Evolutionary conservation across 192 early-diverging fungal genomes (phyloP).

Genomic region (Dissophora ornata): DNA sequence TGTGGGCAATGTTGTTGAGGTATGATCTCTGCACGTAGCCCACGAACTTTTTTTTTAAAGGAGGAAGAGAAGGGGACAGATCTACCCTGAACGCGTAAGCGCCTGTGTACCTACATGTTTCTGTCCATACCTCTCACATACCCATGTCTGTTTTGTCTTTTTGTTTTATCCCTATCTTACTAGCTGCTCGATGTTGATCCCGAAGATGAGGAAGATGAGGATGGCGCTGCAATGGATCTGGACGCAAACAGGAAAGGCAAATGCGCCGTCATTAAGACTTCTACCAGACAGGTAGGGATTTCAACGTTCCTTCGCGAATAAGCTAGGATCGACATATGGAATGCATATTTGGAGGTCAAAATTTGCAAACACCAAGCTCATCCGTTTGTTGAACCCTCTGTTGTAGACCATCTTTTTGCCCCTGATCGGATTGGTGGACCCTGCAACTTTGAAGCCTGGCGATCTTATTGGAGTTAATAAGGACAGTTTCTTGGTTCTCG

Average conservation of each 20-base stretch:
- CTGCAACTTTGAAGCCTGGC: constrained; percentile 88
- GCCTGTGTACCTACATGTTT: too few species aligned
- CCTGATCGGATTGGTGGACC: constrained; percentile 95
- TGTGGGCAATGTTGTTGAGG: constrained; percentile 96
- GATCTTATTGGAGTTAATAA: constrained; percentile 99
- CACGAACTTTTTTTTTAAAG: neutral
- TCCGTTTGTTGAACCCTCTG: too few species aligned
- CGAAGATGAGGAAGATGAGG: constrained; percentile 89
- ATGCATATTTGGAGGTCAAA: too few species aligned
- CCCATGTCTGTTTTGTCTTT: too few species aligned
- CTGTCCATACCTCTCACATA: too few species aligned
- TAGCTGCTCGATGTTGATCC: constrained; percentile 93
- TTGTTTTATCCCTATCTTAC: neutral
- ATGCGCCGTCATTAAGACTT: constrained; percentile 97
- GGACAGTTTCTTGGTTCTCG: constrained; percentile 95
- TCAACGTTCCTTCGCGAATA: neutral
- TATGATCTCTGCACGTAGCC: constrained; percentile 32
- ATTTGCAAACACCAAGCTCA: too few species aligned
- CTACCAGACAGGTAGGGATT: constrained; percentile 86
- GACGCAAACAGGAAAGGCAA: constrained; percentile 95
- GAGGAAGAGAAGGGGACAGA: too few species aligned
- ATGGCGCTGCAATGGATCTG: constrained; percentile 93
- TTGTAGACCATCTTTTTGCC: constrained; percentile 94
- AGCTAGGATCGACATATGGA: too few species aligned
- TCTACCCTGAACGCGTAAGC: too few species aligned